A percentile compares a stretch with the other conserved stretches of the same genome.
phyloP scores from a whole-genome alignment of 1,284 basidiomycete genomes.

The Apiotrichum veenhuisii region DNA sequence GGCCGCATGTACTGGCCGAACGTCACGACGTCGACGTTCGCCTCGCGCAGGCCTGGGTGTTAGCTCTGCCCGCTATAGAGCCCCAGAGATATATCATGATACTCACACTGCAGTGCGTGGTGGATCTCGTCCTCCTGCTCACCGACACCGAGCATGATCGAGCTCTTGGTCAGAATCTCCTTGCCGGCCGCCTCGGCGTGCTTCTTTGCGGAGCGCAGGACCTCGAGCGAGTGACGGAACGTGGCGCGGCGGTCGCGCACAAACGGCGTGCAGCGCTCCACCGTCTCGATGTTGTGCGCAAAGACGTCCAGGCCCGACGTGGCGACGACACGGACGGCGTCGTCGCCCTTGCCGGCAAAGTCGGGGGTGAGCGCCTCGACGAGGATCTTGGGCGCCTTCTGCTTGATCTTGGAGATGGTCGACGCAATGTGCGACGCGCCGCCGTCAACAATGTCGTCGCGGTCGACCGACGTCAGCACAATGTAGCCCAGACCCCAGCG shows the following conservation, averaged over 20 bases:
- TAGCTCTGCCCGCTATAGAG: not conserved
- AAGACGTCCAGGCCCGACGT: slow-evolving; percentile 93
- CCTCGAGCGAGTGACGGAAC: slow-evolving; percentile 82
- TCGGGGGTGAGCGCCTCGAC: slow-evolving; percentile 97
- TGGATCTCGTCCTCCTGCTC: slow-evolving; percentile 81
- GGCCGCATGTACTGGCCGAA: slow-evolving; percentile 99
- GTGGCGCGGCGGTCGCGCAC: slow-evolving; percentile 93
- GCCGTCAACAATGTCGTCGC: slow-evolving; percentile 91
- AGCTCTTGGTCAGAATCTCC: slow-evolving; percentile 91
- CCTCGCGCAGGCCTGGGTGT: slow-evolving; percentile 72
- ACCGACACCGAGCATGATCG: slow-evolving; percentile 97
- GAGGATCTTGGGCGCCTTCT: slow-evolving; percentile 91
- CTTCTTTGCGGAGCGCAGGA: slow-evolving; percentile 79
- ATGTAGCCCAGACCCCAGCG: slow-evolving; percentile 99
- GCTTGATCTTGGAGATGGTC: slow-evolving; percentile 92
- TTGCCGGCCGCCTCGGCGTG: slow-evolving; percentile 71
- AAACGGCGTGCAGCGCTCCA: slow-evolving; percentile 86
- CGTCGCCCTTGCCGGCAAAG: slow-evolving; percentile 69
- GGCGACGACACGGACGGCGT: slow-evolving; percentile 76
- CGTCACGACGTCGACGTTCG: slow-evolving; percentile 93
- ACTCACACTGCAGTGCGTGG: slow-evolving; percentile 74
- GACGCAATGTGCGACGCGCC: slow-evolving; percentile 91
- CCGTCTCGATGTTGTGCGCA: slow-evolving; percentile 96
- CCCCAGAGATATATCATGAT: too few species aligned
- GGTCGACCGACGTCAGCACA: slow-evolving; percentile 92